Percentiles rank a stretch among this genome's conserved stretches.
These are phyloP conservation scores for Kazachstania taianensis DNA, from an alignment of 805 yeast genomes.

Conservation along the genomic window DNA sequence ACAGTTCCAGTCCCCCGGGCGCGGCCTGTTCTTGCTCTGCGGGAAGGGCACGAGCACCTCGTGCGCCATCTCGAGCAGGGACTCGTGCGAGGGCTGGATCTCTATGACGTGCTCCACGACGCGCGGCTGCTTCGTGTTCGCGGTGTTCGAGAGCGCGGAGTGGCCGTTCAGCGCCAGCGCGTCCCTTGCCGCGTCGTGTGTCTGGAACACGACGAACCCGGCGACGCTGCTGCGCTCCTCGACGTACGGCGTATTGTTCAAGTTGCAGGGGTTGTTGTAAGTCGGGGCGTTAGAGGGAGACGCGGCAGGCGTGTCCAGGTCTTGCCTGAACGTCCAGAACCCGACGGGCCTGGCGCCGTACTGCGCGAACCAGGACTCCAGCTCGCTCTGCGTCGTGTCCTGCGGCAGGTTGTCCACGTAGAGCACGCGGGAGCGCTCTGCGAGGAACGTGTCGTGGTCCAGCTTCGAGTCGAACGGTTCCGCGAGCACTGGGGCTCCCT, in stretches of 20 bases:
- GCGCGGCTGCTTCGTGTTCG: conserved; percentile 29
- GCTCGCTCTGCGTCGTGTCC: conserved; percentile 83
- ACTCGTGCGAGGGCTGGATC: conserved; percentile 75
- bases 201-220: conserved; percentile 78
- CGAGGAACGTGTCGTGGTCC: conserved; percentile 56
- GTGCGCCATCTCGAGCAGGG: conserved; percentile 70
- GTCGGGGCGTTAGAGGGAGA: conserved; percentile 12
- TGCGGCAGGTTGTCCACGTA: conserved; percentile 70
- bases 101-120: conserved; percentile 59
- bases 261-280: conserved; percentile 15
- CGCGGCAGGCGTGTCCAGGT: conserved; percentile 28
- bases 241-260: conserved; percentile 25
- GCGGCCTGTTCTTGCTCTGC: conserved; percentile 70
- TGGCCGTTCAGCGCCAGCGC: conserved; percentile 74
- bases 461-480: conserved; percentile 70
- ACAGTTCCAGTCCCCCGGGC: conserved; percentile 99
- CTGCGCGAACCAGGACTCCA: conserved; percentile 86
- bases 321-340: conserved; percentile 75
- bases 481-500: conserved; percentile 47
- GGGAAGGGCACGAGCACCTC: conserved; percentile 81
- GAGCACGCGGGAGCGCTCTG: conserved; percentile 69
- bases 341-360: conserved; percentile 80
- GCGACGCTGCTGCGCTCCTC: conserved; percentile 44
- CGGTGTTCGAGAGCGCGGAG: conserved; percentile 27
- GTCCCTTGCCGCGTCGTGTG: conserved; percentile 80